phyloP scores from a whole-genome alignment of 495 filamentous ascomycete species.

The Penicillium chermesinum region DNA sequence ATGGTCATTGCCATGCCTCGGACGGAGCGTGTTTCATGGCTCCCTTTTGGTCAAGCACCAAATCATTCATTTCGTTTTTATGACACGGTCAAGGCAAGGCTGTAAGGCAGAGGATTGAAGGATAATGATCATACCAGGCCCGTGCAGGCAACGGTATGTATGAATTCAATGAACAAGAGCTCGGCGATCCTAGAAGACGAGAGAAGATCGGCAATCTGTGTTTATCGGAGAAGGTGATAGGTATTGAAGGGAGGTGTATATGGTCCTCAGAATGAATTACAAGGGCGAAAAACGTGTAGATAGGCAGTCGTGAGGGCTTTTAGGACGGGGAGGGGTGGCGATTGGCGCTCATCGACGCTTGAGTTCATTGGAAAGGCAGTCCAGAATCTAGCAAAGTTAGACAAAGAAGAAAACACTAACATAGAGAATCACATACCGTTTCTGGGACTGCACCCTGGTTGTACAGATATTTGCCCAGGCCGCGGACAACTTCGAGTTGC shows the following conservation, averaged over 20 bases:
- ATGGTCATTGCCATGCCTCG: constrained; percentile 12
- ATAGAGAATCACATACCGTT: constrained; percentile 44
- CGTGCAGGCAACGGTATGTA: constrained; percentile 2
- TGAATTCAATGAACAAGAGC: constrained; percentile 4
- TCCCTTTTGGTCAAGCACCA: not conserved
- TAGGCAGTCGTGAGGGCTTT: constrained; percentile 24
- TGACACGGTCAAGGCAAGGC: constrained; percentile 5
- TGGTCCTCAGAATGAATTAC: constrained; percentile 6
- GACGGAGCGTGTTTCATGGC: constrained; percentile 1
- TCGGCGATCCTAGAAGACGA: not conserved
- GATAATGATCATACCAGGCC: constrained; percentile 9
- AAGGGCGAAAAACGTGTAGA: constrained; percentile 14
- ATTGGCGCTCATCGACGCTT: constrained; percentile 30
- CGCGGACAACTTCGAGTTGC: constrained; percentile 81
- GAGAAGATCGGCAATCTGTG: not conserved
- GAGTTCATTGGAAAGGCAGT: constrained; percentile 40
- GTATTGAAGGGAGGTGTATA: constrained; percentile 7
- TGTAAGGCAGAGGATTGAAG: constrained; percentile 13
- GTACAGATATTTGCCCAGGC: constrained; percentile 76
- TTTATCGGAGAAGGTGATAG: not conserved
- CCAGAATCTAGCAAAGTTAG: constrained; percentile 34
- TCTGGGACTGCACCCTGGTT: constrained; percentile 72
- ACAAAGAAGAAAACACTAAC: not conserved
- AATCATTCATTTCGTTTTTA: constrained; percentile 1
- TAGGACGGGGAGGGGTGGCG: constrained; percentile 2